phyloP scores from a whole-genome alignment of 805 yeast genomes.

The Isabelozyma heimii region DNA sequence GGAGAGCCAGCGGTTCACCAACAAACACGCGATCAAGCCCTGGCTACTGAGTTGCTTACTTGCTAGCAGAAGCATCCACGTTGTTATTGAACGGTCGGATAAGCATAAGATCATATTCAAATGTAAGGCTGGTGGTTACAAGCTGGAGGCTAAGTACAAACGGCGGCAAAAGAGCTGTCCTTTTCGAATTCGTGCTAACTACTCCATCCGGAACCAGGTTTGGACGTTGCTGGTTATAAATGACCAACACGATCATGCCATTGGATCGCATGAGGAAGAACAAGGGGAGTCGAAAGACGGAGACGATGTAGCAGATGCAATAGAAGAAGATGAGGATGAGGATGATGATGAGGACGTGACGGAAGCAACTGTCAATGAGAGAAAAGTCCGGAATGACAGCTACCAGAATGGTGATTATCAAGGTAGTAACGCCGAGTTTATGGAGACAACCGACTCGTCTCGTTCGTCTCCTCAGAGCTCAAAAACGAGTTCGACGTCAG shows the following conservation, averaged over 20 bases:
- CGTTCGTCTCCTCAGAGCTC: background rate
- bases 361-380: background rate
- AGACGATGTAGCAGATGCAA: background rate
- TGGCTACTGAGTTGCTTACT: slow-evolving; percentile 52
- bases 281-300: background rate
- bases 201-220: slow-evolving; percentile 44
- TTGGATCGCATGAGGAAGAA: background rate
- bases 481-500: background rate
- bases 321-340: background rate
- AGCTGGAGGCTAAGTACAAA: background rate
- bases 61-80: slow-evolving; percentile 47
- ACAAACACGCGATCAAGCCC: slow-evolving; percentile 55
- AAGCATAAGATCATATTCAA: slow-evolving; percentile 58
- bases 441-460: background rate
- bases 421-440: background rate
- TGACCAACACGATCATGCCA: slow-evolving; percentile 55
- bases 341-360: background rate
- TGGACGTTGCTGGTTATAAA: slow-evolving; percentile 65
- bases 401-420: background rate
- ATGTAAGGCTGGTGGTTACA: slow-evolving; percentile 41
- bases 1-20: slow-evolving; percentile 21
- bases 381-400: background rate
- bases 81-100: slow-evolving; percentile 65
- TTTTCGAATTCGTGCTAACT: slow-evolving; percentile 63
- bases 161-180: slow-evolving; percentile 48